Evolutionary conservation across 805 yeast genomes (phyloP).

Genomic region (Metahyphopichia silvanorum): DNA sequence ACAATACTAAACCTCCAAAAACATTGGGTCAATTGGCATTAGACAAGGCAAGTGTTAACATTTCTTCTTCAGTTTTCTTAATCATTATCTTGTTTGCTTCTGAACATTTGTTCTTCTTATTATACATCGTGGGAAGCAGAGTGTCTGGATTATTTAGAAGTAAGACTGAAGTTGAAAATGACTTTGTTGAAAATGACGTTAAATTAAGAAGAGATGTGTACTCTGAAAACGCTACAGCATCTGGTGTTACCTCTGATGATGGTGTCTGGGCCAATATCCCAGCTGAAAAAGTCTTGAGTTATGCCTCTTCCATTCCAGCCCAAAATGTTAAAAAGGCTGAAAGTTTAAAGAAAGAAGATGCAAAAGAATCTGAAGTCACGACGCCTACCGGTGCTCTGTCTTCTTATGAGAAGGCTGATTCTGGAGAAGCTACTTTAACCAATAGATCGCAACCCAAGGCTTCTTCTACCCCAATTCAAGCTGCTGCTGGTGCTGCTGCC

Average conservation of each 20-base stretch:
- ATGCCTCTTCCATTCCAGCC: slow-evolving; percentile 3
- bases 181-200: slow-evolving; percentile 28
- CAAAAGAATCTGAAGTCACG: background rate
- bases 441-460: slow-evolving; percentile 1
- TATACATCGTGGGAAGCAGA: slow-evolving; percentile 32
- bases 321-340: slow-evolving; percentile 2
- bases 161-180: slow-evolving; percentile 32
- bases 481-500: slow-evolving; percentile 2
- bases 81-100: slow-evolving; percentile 44
- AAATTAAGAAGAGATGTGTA: slow-evolving; percentile 34
- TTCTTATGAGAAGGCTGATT: slow-evolving; percentile 4
- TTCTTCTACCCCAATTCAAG: background rate
- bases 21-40: slow-evolving; percentile 45
- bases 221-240: slow-evolving; percentile 18
- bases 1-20: slow-evolving; percentile 37
- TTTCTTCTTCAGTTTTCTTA: slow-evolving; percentile 27
- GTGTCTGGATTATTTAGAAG: slow-evolving; percentile 30
- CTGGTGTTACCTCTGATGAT: slow-evolving; percentile 14
- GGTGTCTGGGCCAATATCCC: slow-evolving; percentile 17
- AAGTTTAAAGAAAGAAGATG: slow-evolving; percentile 1
- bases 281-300: slow-evolving; percentile 4
- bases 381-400: slow-evolving; percentile 7
- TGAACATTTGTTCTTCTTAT: slow-evolving; percentile 52
- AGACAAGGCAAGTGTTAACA: slow-evolving; percentile 37
- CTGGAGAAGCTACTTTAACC: background rate